Evolutionary conservation across 441 rosid species (phyloP), one percentile per base, ranked within the genome.

Genomic region (Mallotus japonicus): DNA sequence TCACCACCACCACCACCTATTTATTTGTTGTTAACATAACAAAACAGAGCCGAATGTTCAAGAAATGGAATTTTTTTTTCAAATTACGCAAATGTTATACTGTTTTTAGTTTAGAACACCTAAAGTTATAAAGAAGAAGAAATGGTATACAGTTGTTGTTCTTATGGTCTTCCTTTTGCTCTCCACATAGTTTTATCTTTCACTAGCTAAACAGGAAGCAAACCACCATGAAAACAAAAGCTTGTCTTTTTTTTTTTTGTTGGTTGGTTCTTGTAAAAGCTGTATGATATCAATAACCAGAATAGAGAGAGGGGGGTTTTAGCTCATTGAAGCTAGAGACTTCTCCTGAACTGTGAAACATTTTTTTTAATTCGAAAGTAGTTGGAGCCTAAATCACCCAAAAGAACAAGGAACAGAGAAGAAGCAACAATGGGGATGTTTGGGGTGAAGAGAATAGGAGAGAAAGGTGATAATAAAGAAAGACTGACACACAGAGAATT

Each of bases 61-160:
- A n/a, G n/a, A n/a, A n/a, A n/a, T n/a, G 54, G 54, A 40, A 6
- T 40, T 3, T 40, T 6, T 6, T 40, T 3, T 40, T 3, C 6
- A 40, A 3, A 6, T 61, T n/a, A 62, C 8, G 47, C 53, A 14
- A 50, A 34, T 34, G 37, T 44, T 74, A 49, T 9, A n/a, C n/a
- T n/a, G n/a, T 24, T 51, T 55, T 56, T 47, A 57, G 51, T 72
- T 76, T 17, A 51, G 51, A 71, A 69, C 62, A 37, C 65, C 83
- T 70, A 70, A 77, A 71, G 55, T 62, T 15, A 15, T n/a, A 37
- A 49, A 7, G 8, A 34, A 34, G 67, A 61, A 7, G 54, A n/a
- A 42, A 12, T 61, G 34, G n/a, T n/a, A n/a, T n/a, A 6, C 12
- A 32, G 42, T 9, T 32, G 71, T 47, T 2, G 44, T 1, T 17